Evolutionary conservation across 2,329 filamentous ascomycete genomes (phyloP).

Genomic region (Monosporascus cannonballus): DNA sequence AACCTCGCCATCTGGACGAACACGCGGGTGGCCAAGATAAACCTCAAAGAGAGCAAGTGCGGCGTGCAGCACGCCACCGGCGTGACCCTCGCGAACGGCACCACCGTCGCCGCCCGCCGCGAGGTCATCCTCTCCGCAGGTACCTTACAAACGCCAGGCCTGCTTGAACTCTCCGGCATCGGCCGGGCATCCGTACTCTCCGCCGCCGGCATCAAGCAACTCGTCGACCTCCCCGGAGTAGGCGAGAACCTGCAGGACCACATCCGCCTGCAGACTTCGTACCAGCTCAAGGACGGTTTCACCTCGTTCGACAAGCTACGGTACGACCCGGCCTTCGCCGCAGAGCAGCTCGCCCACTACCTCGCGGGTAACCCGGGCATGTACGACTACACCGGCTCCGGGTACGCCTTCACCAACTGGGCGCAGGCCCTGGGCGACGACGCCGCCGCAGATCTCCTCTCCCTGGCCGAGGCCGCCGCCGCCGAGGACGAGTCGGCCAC

Average conservation of each 20-base stretch:
- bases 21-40: slow-evolving; percentile 38
- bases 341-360: too few relatives aligned
- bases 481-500: too few relatives aligned
- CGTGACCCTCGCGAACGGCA: slow-evolving; percentile 30
- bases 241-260: slow-evolving; percentile 47
- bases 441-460: too few relatives aligned
- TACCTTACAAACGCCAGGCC: slow-evolving; percentile 48
- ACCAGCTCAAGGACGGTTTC: not conserved
- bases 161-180: slow-evolving; percentile 57
- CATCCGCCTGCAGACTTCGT: not conserved
- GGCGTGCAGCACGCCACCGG: slow-evolving; percentile 28
- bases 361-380: too few relatives aligned
- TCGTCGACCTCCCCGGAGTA: slow-evolving; percentile 36
- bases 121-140: slow-evolving; percentile 58
- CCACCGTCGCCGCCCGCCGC: slow-evolving; percentile 24
- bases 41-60: slow-evolving; percentile 27
- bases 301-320: too few relatives aligned
- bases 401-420: too few relatives aligned
- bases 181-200: slow-evolving; percentile 39
- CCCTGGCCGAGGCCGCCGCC: too few relatives aligned
- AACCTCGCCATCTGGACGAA: slow-evolving; percentile 44
- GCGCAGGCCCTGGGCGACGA: too few relatives aligned
- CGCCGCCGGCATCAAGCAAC: slow-evolving; percentile 34
- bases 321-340: too few relatives aligned
- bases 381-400: too few relatives aligned